phyloP scores from a whole-genome alignment of 2,329 filamentous ascomycete species.

The Apiospora saccharicola region DNA sequence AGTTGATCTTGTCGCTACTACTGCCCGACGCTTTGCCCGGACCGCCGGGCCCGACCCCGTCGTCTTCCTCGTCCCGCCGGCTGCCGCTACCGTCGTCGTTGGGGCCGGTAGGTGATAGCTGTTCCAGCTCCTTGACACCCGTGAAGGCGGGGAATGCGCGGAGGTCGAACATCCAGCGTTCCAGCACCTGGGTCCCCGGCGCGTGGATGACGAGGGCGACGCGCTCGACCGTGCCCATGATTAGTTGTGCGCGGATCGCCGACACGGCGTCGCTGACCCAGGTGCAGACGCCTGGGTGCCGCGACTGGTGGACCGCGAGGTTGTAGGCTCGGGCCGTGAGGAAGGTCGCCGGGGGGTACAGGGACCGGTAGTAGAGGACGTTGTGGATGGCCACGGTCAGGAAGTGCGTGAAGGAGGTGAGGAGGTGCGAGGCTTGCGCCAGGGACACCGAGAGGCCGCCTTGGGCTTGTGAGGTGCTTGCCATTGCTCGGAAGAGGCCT shows the following conservation, averaged over 20 bases:
- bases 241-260: constrained; percentile 74
- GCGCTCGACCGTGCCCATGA: constrained; percentile 58
- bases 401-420: constrained; percentile 78
- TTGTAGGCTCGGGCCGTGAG: constrained; percentile 83
- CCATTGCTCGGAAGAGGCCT: constrained; percentile 12
- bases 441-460: constrained; percentile 41
- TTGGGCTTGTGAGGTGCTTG: constrained; percentile 26
- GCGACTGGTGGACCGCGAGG: constrained; percentile 82
- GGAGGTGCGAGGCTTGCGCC: constrained; percentile 61
- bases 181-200: constrained; percentile 53
- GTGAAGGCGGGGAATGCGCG: constrained; percentile 57
- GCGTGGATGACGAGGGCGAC: constrained; percentile 56
- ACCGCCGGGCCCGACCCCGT: constrained; percentile 21
- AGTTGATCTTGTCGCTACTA: constrained; percentile 48
- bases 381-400: constrained; percentile 85
- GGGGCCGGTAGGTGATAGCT: not conserved
- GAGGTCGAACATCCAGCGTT: constrained; percentile 69
- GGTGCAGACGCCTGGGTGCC: constrained; percentile 83
- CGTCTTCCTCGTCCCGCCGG: constrained; percentile 38
- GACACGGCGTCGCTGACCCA: constrained; percentile 85
- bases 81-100: constrained; percentile 26
- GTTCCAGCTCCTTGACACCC: constrained; percentile 39
- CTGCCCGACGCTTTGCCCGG: constrained; percentile 28
- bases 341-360: constrained; percentile 83
- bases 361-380: constrained; percentile 79